Percentiles rank a stretch among this genome's conserved stretches.
Evolutionary conservation across 164 flowering plant species (phyloP).

Genomic region (Piper longum): DNA sequence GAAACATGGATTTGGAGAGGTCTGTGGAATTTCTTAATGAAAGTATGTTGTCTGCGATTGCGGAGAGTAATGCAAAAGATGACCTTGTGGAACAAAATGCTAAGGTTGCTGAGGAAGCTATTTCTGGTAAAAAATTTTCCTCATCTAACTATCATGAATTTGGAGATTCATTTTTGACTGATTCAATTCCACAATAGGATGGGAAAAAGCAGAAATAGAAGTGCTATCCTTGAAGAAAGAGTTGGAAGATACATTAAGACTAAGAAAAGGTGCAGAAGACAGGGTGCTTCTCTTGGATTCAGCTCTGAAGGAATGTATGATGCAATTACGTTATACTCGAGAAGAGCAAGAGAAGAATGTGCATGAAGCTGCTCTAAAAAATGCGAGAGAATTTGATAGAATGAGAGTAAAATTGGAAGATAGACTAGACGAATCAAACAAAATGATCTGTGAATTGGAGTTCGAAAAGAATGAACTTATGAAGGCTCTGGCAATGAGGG

Average conservation of each 20-base stretch:
- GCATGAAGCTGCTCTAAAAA: constrained; percentile 29
- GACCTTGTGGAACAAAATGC: constrained; percentile 55
- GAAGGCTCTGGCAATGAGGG: constrained; percentile 39
- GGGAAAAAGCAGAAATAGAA: constrained; percentile 53
- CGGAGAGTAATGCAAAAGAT: constrained; percentile 50
- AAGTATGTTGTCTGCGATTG: constrained; percentile 42
- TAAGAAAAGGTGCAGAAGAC: constrained; percentile 32
- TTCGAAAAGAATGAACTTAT: constrained; percentile 39
- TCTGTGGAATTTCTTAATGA: constrained; percentile 35
- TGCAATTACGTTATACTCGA: constrained; percentile 30
- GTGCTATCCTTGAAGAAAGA: constrained; percentile 27
- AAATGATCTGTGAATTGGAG: constrained; percentile 22
- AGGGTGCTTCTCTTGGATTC: constrained; percentile 31
- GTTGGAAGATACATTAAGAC: constrained; percentile 31
- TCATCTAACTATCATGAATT: background rate
- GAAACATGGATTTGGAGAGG: constrained; percentile 19
- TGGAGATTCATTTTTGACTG: background rate
- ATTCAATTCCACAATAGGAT: constrained; percentile 26
- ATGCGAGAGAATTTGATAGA: constrained; percentile 32
- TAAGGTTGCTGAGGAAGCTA: constrained; percentile 49
- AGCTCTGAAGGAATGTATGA: constrained; percentile 45
- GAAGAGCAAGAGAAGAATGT: constrained; percentile 46
- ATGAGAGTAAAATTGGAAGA: constrained; percentile 31
- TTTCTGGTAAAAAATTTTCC: constrained; percentile 27
- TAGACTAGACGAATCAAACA: constrained; percentile 26